Base-by-base conservation (phyloP, 345 rosid genomes). In the Heritiera fomes region DNA sequence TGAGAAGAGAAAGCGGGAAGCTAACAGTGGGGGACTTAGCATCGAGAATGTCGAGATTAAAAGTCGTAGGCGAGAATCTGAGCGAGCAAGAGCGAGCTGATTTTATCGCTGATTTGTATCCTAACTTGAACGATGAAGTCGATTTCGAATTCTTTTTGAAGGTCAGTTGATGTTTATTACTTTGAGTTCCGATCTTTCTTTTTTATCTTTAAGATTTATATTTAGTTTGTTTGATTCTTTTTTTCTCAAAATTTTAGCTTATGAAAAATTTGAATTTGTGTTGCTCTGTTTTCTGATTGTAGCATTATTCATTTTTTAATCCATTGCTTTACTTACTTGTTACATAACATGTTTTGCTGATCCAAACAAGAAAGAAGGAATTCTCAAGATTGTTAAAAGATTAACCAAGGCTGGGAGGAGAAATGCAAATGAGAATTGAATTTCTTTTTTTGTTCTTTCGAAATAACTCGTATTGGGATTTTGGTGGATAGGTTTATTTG, bases 101-200 rank as follows among this genome's bases (percentile, higher is more conserved):
- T 53, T 75, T 87, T 34, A 91, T 95, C 68, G 92, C 88, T 81
- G 94, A 80, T 77, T 83, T 90, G 80, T 90, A 90, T 81, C 91
- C 86, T 30, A 88, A 87, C 66, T 82, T 87, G 40, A 86, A 82
- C 28, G 98, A 92, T 13, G 99, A 92, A 83, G 92, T 95, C 63
- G 98, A 93, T 87, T 95, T 95, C 75, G 99, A 95, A 92, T 91
- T 90, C 85, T 95, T 93, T 76, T 82, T 95, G 80, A 92, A 92
- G 91, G 98, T 95, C 23, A 52, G 83, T 56, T 65, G 15, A 20
- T 75, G 67, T 7, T 38, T 62, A 11, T n/a, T 80, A 43, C 28
- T 28, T 59, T 43, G 28, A 7, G n/a, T 75, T 43, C 40, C 38
- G 20, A 45, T 46, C 56, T 7, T 13, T 34, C 3, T 75, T 6